Evolutionary conservation across 306 rosid genomes (phyloP).

Genomic region (Vigna trinervia): DNA sequence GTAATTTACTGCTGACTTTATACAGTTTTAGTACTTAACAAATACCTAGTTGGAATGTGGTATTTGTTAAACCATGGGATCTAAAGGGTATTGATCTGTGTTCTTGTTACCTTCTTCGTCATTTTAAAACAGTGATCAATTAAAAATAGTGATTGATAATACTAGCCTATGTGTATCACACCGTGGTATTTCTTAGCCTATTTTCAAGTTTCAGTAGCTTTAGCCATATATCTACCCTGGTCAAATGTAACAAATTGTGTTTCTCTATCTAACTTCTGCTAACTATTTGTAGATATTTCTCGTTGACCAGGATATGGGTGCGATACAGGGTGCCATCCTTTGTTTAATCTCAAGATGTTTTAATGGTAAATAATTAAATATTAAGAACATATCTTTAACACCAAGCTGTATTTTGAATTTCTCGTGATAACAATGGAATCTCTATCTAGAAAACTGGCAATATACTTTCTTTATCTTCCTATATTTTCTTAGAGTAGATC

Average conservation of each 20-base stretch:
- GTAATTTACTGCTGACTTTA: background rate
- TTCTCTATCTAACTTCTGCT: slow-evolving; percentile 50
- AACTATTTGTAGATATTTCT: slow-evolving; percentile 58
- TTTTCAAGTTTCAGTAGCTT: slow-evolving; percentile 24
- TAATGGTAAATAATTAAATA: slow-evolving; percentile 69
- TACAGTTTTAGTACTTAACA: slow-evolving; percentile 14
- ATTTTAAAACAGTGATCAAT: slow-evolving; percentile 26
- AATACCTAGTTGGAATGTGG: background rate
- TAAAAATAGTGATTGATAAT: slow-evolving; percentile 24
- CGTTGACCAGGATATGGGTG: slow-evolving; percentile 59
- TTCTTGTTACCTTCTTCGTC: slow-evolving; percentile 10
- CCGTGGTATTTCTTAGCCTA: slow-evolving; percentile 22
- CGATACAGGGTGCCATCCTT: slow-evolving; percentile 63
- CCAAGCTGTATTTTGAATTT: slow-evolving; percentile 42
- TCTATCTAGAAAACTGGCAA: slow-evolving; percentile 38
- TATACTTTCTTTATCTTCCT: slow-evolving; percentile 19
- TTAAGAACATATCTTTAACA: slow-evolving; percentile 47
- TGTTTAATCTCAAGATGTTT: slow-evolving; percentile 68
- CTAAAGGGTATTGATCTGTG: background rate
- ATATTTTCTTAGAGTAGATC: slow-evolving; percentile 27
- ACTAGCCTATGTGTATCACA: slow-evolving; percentile 13
- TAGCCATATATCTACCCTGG: slow-evolving; percentile 40
- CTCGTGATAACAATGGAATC: slow-evolving; percentile 42
- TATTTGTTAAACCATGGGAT: background rate
- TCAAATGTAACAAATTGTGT: slow-evolving; percentile 37